Evolutionary conservation across 2,329 filamentous ascomycete species (phyloP), one percentile per base, ranked within the genome.

Genomic region (Lecanicillium sp.): DNA sequence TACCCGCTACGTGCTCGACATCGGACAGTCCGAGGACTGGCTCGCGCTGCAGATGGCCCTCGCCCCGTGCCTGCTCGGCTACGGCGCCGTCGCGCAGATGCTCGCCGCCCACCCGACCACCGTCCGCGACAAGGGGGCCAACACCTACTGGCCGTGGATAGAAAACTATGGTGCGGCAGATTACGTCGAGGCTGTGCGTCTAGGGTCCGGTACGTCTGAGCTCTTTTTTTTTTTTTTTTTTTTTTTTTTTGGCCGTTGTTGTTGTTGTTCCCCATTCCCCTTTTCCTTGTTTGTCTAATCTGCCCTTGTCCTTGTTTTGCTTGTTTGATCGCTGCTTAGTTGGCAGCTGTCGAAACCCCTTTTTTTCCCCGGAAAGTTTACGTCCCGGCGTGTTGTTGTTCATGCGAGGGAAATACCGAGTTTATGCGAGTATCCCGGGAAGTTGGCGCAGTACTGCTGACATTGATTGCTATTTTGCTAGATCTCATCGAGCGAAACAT

Each of bases 101-200:
- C 72, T 95, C 3, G 74, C 82, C 56, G 71, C 71, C 12, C 82
- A 86, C 52, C 68, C 75, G 41, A 72, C 70, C n/a, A 85, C 81
- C 29, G 71, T 71, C 52, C 73, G 74, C 32, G 73, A 84, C 11
- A 12, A 14, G 20, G 29, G 32, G n/a, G 79, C 72, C 0, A 94
- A 91, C 62, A 73, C 69, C 15, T 97, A 95, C 69, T 93, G 86
- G 84, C 78, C 82, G 38, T 97, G 91, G 91, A 88, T 97, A 55
- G 75, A 90, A 61, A 94, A 88, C 60, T 97, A 96, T 61, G 79
- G 86, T 14, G 86, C 83, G 2, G 83, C 87, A 1, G 87, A 93
- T 62, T 96, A 95, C 56, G 68, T 73, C 1, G 73, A 82, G 52
- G 87, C 87, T 5, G 86, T 94, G 46, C 72, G 72, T 54, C 73